Evolutionary conservation across 2,329 filamentous ascomycete species (phyloP).

Genomic region (Plectosphaerella cucumerina): DNA sequence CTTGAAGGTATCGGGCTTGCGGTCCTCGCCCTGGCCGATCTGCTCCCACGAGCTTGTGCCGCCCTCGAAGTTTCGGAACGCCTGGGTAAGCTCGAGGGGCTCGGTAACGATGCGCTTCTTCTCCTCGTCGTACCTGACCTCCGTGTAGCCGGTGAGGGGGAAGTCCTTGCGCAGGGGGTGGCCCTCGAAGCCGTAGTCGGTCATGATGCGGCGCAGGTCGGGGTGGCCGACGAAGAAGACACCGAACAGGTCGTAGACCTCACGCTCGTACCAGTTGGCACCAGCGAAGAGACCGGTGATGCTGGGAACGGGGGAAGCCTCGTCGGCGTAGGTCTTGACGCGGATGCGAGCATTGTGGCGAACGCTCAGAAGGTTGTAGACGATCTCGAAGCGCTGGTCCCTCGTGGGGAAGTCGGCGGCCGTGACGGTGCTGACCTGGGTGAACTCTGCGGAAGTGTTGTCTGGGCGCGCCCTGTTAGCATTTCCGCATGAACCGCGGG

Average conservation of each 20-base stretch:
- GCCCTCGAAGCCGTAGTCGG: constrained; percentile 97
- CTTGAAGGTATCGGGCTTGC: constrained; percentile 85
- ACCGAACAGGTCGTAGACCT: constrained; percentile 96
- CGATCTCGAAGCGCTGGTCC: constrained; percentile 93
- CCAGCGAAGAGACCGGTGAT: constrained; percentile 84
- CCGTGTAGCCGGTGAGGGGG: constrained; percentile 95
- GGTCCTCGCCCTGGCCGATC: constrained; percentile 65
- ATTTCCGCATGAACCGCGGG: neutral
- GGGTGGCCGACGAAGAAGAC: constrained; percentile 96
- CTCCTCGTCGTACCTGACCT: constrained; percentile 97
- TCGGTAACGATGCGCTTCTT: constrained; percentile 99
- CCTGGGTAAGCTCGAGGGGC: constrained; percentile 94
- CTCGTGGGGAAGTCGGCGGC: constrained; percentile 94
- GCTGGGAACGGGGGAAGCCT: constrained; percentile 88
- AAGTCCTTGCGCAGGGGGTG: constrained; percentile 98
- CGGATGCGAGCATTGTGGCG: constrained; percentile 95
- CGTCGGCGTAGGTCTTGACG: constrained; percentile 98
- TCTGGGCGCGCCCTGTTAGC: constrained; percentile 42
- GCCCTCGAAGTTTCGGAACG: constrained; percentile 97
- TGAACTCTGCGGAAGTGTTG: constrained; percentile 96
- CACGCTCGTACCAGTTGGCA: constrained; percentile 97
- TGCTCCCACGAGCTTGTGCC: constrained; percentile 70
- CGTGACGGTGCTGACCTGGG: constrained; percentile 87
- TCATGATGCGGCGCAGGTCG: constrained; percentile 96
- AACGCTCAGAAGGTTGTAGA: constrained; percentile 95